Base-by-base conservation (phyloP, 371 early-diverging fungal genomes). In the Dentiscutata heterogama region DNA sequence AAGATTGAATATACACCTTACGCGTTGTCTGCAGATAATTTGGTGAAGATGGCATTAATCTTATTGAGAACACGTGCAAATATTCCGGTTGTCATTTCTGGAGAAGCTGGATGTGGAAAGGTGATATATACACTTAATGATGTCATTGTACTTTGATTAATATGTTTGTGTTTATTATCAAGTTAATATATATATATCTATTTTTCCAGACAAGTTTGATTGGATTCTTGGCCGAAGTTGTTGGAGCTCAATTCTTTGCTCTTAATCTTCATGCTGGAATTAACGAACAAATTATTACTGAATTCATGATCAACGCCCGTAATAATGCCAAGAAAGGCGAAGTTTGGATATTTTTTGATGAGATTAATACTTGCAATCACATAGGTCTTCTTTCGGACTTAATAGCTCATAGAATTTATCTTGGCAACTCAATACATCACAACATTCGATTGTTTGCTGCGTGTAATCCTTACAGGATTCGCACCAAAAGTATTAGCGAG, bases 261-360 rank as follows among this genome's bases (percentile, higher is more conserved):
- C 78, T 82, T n/a, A 79, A 61, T n/a, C 25, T 82, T n/a, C 82
- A 82, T 27, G 82, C 82, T 14, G 82, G 78, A 29, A 82, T 78
- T 20, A n/a, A 18, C 18, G 76, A 82, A 27, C 1, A 82, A 73
- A 6, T 29, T 31, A 77, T 82, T 50, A 11, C 6, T 25, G 46
- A 46, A 46, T 82, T 82, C 42, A 82, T 82, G 60, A 18, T 13
- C 0, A 4, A 27, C 16, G 82, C 82, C 2, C 14, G 46, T 8
- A 46, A 46, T 46, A 46, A 46, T 46, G 46, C 46, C 10, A 46
- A 53, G 53, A 29, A 64, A 65, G 78, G 78, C 6, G 64, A 10
- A 46, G 46, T 22, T 10, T 82, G 82, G 82, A 25, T 82, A 39
- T 78, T 82, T 25, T 82, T 77, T 74, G 82, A 82, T 67, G 82